Evolutionary conservation across 495 filamentous ascomycete species (phyloP), one percentile per base, ranked within the genome.

Genomic region (Lindgomyces ingoldianus): DNA sequence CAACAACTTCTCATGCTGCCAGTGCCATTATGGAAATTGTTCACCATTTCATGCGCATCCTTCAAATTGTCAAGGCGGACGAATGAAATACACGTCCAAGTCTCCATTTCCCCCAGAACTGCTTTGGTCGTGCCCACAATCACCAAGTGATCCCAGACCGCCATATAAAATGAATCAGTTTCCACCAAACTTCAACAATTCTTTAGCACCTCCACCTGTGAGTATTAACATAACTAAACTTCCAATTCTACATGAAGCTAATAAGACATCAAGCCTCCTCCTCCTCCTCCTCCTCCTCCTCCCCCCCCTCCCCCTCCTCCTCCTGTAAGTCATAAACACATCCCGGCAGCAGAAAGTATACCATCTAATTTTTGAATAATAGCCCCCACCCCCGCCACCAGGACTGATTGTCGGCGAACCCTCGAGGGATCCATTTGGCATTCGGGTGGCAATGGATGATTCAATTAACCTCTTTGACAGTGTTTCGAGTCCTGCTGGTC

Each of bases 301-400:
- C 53, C 60, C 49, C 60, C 60, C 21, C 53, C 60, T 49, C 60
- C 60, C 26, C 46, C 39, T 12, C 45, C 57, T 4, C 64, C 44
- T 21, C 48, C 18, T 30, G n/a, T n/a, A n/a, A n/a, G n/a, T n/a
- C n/a, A n/a, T n/a, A n/a, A n/a, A 21, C 58, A 51, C 26, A 44
- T 19, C 46, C 46, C 46, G 21, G 46, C 10, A 42, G 36, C n/a
- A n/a, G n/a, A n/a, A n/a, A n/a, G n/a, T n/a, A n/a, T n/a, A n/a
- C n/a, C n/a, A n/a, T n/a, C n/a, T 56, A 19, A 46, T 21, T 19
- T 46, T 29, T 59, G 11, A 30, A 9, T 16, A 30, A 48, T 25
- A 36, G 47, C 60, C 60, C 19, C 60, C 60, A 14, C 60, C 60
- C 14, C 60, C 60, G 22, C 60, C 60, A n/a, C 60, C 60, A 16